Conservation (phyloP, 768 basidiomycete genomes). For the Lanmaoa pseudosensibilis region DNA sequence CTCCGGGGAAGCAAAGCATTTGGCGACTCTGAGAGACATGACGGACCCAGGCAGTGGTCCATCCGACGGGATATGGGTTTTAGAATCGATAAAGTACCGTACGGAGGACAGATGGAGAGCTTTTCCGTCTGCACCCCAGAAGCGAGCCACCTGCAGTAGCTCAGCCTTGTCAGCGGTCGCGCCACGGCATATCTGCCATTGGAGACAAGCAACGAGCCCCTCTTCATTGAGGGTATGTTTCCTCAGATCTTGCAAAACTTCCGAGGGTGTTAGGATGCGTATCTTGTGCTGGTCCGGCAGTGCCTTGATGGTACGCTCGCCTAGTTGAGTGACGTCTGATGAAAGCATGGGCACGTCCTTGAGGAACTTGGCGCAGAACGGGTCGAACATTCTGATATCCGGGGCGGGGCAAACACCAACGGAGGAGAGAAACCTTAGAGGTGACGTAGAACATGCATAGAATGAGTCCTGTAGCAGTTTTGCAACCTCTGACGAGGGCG, state of each 20-base stretch:
- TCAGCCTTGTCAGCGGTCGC: background rate
- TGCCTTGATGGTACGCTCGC: conserved; percentile 45
- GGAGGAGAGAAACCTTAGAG: conserved; percentile 10
- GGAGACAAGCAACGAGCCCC: conserved; percentile 5
- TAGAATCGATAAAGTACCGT: conserved; percentile 60
- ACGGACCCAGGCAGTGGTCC: conserved; percentile 76
- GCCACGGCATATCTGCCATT: background rate
- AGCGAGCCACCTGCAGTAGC: conserved; percentile 27
- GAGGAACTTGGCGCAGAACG: conserved; percentile 70
- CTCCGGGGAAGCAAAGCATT: conserved; percentile 40
- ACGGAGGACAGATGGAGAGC: conserved; percentile 65
- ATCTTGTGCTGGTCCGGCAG: background rate
- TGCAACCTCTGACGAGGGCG: conserved; percentile 81
- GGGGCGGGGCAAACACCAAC: conserved; percentile 5
- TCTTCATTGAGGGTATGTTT: conserved; percentile 3
- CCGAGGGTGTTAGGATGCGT: background rate
- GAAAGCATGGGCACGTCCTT: conserved; percentile 76
- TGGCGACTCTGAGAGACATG: conserved; percentile 59
- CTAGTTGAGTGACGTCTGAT: conserved; percentile 49
- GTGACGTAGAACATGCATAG: conserved; percentile 9
- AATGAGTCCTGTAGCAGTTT: conserved; percentile 71
- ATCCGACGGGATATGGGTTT: conserved; percentile 46
- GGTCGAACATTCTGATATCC: conserved; percentile 57
- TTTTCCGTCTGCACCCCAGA: conserved; percentile 47
- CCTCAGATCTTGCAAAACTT: background rate